Conservation (phyloP, 1,139 yeast species). For the Pichia sp. region DNA sequence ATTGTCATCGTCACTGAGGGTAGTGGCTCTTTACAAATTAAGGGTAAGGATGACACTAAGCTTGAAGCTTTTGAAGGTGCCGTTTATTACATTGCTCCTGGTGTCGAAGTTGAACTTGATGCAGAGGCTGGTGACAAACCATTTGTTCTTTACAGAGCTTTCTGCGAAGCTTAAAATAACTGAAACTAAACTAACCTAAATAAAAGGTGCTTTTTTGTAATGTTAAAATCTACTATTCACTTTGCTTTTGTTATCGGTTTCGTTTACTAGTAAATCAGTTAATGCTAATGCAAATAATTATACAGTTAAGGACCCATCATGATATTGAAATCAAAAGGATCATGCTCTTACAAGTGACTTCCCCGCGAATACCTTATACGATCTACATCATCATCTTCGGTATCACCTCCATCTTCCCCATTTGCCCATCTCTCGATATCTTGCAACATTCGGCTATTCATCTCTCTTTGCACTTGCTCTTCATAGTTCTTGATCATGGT, state of each 20-base stretch:
- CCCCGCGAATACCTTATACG: conserved; percentile 4
- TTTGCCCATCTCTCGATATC: conserved; percentile 59
- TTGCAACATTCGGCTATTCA: conserved; percentile 43
- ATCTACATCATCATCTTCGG: conserved; percentile 4
- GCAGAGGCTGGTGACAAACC: conserved; percentile 38
- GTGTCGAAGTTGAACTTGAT: conserved; percentile 51
- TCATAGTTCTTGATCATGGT: conserved; percentile 56
- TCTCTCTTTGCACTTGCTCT: conserved; percentile 46
- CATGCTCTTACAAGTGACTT: too few relatives aligned
- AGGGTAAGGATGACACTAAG: conserved; percentile 35
- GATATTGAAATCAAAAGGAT: too few relatives aligned
- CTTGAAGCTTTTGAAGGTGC: conserved; percentile 55
- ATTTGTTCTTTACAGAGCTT: conserved; percentile 82
- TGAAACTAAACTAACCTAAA: too few relatives aligned
- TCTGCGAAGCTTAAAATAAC: conserved; percentile 61
- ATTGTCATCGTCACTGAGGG: conserved; percentile 82
- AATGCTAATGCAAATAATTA: too few relatives aligned
- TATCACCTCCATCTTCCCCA: conserved; percentile 27
- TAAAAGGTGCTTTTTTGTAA: too few relatives aligned
- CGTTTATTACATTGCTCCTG: conserved; percentile 82
- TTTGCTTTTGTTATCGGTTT: background rate
- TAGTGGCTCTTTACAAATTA: conserved; percentile 50
- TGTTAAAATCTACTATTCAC: background rate
- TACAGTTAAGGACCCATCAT: too few relatives aligned
- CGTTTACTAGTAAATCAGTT: too few relatives aligned